Evolutionary conservation across 1,139 yeast genomes (phyloP).

Genomic region (Nakaseomyces kungkrabaensis): DNA sequence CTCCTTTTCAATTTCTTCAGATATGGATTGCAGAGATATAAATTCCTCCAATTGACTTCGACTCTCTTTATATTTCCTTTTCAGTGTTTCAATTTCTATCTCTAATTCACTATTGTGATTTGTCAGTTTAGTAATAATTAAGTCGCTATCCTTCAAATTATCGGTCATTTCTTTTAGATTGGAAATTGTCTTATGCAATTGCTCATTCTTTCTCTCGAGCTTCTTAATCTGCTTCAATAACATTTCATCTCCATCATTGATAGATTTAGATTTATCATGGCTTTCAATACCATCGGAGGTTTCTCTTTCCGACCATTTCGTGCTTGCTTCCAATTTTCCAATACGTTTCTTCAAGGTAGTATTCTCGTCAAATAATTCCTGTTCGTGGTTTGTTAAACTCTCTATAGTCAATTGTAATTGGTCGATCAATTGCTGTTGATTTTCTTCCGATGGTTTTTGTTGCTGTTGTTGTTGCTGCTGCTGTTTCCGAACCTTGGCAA

Average conservation of each 20-base stretch:
- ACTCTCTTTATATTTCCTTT: background rate
- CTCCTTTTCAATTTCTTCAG: conserved; percentile 43
- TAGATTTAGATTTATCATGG: background rate
- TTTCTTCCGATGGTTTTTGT: background rate
- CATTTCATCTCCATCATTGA: background rate
- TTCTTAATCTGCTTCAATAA: conserved; percentile 7
- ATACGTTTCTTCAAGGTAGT: background rate
- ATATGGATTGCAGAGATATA: background rate
- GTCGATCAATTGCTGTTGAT: conserved; percentile 17
- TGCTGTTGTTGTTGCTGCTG: background rate
- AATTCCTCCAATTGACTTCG: background rate
- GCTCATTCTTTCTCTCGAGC: conserved; percentile 33
- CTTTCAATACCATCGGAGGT: conserved; percentile 4
- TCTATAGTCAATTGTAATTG: conserved; percentile 40
- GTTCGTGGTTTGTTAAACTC: conserved; percentile 41
- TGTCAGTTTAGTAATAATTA: conserved; percentile 29
- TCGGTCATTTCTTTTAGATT: conserved; percentile 40
- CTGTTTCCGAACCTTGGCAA: background rate
- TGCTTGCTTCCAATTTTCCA: too few species aligned
- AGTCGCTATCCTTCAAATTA: conserved; percentile 31
- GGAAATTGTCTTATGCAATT: conserved; percentile 35
- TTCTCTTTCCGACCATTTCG: too few species aligned
- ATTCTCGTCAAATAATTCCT: background rate
- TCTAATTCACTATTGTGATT: conserved; percentile 17
- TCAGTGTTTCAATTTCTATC: background rate